Percentiles rank a stretch among this genome's conserved stretches.
These are phyloP conservation scores for Coniosporium apollinis DNA, from an alignment of 495 filamentous ascomycete species.

Conservation along the genomic window DNA sequence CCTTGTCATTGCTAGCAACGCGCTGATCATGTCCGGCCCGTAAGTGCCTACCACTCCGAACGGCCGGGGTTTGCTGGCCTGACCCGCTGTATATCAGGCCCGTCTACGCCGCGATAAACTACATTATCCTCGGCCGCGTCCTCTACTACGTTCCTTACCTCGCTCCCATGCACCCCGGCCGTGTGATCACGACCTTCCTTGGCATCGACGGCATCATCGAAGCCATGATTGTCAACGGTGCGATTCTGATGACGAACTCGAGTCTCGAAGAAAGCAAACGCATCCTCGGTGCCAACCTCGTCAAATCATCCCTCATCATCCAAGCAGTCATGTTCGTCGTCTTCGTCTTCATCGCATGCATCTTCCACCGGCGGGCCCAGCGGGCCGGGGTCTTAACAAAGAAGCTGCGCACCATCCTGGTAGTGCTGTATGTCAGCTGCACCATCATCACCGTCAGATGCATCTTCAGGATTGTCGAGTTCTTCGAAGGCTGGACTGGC, in stretches of 20 bases:
- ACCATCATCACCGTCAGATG: conserved; percentile 20
- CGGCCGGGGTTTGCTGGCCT: no score
- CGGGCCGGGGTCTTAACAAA: conserved; percentile 33
- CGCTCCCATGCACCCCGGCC: conserved; percentile 60
- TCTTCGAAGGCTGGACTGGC: conserved; percentile 14
- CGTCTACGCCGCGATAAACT: conserved; percentile 57
- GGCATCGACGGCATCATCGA: conserved; percentile 47
- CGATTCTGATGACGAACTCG: conserved; percentile 37
- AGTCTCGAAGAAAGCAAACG: conserved; percentile 27
- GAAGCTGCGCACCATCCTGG: conserved; percentile 40
- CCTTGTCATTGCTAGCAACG: conserved; percentile 13
- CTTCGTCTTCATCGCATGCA: conserved; percentile 40
- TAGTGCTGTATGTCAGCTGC: conserved; percentile 17
- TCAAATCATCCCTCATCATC: conserved; percentile 50
- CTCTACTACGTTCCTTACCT: conserved; percentile 67
- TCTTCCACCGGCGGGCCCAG: conserved; percentile 43
- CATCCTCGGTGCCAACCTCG: conserved; percentile 36
- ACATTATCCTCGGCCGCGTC: conserved; percentile 57
- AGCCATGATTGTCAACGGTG: conserved; percentile 52
- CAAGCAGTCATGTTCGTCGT: conserved; percentile 46
- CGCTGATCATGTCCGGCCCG: conserved; percentile 18
- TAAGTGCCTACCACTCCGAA: no score
- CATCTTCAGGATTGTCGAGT: conserved; percentile 21
- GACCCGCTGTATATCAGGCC: no score
- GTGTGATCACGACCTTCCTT: conserved; percentile 59